phyloP scores from a whole-genome alignment of 345 rosid species.

The Rhizophora apiculata region DNA sequence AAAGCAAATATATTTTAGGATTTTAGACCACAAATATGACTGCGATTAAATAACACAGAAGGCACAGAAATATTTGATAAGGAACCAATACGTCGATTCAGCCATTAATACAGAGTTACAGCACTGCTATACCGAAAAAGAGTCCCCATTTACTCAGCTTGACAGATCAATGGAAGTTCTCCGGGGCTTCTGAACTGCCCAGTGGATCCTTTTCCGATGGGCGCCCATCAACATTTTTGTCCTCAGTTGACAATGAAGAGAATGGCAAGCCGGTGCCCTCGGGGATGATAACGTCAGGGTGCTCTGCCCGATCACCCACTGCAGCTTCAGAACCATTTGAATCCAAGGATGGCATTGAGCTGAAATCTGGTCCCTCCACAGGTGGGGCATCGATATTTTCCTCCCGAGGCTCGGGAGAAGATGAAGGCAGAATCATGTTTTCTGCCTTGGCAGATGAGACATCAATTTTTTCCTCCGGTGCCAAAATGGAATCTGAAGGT shows the following conservation, averaged over 20 bases:
- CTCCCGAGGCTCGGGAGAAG: neutral
- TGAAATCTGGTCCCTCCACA: neutral
- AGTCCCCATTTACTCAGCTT: neutral
- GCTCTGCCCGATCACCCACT: neutral
- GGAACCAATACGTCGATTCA: no score
- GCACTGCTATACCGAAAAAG: neutral
- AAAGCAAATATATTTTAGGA: no score
- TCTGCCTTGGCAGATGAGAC: neutral
- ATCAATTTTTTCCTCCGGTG: slow-evolving; percentile 1
- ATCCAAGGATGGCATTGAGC: neutral
- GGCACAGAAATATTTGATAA: no score
- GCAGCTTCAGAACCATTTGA: slow-evolving; percentile 10
- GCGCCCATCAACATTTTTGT: slow-evolving; percentile 10
- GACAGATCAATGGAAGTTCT: neutral
- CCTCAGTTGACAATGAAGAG: slow-evolving; percentile 10
- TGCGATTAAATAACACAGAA: no score
- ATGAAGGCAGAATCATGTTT: neutral
- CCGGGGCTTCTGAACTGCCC: neutral
- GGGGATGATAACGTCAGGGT: neutral
- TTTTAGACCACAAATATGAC: no score
- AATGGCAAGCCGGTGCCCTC: slow-evolving; percentile 3
- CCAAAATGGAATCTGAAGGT: neutral
- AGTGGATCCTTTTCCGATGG: slow-evolving; percentile 8
- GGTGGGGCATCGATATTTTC: neutral
- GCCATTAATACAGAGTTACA: neutral